phyloP scores from a whole-genome alignment of 2,329 filamentous ascomycete species.

The Xylaria sp. region DNA sequence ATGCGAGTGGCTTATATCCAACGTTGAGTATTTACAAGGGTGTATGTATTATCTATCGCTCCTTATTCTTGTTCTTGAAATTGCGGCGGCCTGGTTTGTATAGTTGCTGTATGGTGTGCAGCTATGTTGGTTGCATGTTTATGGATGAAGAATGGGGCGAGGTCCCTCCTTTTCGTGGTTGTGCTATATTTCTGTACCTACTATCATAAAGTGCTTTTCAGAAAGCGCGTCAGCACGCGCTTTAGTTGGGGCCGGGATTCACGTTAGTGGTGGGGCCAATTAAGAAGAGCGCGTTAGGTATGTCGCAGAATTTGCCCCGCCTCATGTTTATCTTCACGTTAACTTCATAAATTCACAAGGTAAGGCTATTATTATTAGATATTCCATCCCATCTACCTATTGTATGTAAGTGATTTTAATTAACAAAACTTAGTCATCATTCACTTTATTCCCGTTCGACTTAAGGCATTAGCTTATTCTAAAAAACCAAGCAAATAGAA shows the following conservation, averaged over 20 bases:
- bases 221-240: constrained; percentile 43
- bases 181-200: neutral
- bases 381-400: no score
- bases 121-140: neutral
- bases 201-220: constrained; percentile 39
- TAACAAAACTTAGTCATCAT: no score
- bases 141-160: constrained; percentile 18
- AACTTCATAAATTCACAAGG: no score
- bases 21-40: neutral
- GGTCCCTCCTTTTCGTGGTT: neutral
- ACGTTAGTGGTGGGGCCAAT: constrained; percentile 37
- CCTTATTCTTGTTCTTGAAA: neutral
- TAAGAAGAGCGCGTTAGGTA: constrained; percentile 28
- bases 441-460: no score
- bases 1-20: neutral
- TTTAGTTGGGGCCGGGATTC: constrained; percentile 31
- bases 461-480: no score
- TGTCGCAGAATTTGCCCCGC: constrained; percentile 10
- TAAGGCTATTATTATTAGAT: no score
- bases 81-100: neutral
- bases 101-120: constrained; percentile 7
- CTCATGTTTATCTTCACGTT: neutral
- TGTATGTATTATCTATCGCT: no score
- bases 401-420: no score
- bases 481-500: no score